Evolutionary conservation across 441 rosid species (phyloP), one percentile per base, ranked within the genome.

Genomic region (Erodium chrysanthum): DNA sequence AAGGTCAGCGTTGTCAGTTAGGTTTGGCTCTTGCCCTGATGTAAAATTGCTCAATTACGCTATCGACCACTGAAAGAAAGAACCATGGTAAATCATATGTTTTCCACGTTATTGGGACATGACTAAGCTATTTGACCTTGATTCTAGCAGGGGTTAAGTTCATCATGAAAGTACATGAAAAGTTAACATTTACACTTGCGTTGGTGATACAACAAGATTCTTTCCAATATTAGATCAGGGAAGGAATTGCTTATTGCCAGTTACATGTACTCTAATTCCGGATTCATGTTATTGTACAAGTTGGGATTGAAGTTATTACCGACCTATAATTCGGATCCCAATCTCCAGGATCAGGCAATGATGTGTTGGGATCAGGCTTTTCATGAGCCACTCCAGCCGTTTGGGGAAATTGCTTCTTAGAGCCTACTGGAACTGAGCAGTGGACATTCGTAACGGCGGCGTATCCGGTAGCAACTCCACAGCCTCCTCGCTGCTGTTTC

Each of bases 251-350:
- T 20, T 56, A 56, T 22, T 10, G 11, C 12, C 9, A 17, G 18
- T 56, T 56, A 56, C 11, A 20, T 7, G 22, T 56, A 20, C 61
- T 56, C 23, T 8, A 56, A 20, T 42, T 42, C 48, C 60, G 4
- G 66, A 42, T 15, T 2, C 25, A 50, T 48, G 0, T 15, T 62
- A 5, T 1, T 10, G 7, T 46, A 46, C 54, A 50, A 60, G 18
- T 33, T 52, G 10, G 65, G 5, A 71, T 42, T 42, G 69, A 20
- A 67, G 44, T 35, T 63, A 15, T 48, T 66, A 64, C 82, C 74
- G 77, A 86, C 99, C 99, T 92, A 86, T 90, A 96, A 83, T 87
- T 89, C 31, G 99, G 99, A 85, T 96, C 99, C 99, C 99, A 96
- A 68, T 96, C 98, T 74, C 96, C 96, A 17, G 99, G 98, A 82